phyloP scores from a whole-genome alignment of 1,139 yeast species.

The Geotrichum histeridarum region DNA sequence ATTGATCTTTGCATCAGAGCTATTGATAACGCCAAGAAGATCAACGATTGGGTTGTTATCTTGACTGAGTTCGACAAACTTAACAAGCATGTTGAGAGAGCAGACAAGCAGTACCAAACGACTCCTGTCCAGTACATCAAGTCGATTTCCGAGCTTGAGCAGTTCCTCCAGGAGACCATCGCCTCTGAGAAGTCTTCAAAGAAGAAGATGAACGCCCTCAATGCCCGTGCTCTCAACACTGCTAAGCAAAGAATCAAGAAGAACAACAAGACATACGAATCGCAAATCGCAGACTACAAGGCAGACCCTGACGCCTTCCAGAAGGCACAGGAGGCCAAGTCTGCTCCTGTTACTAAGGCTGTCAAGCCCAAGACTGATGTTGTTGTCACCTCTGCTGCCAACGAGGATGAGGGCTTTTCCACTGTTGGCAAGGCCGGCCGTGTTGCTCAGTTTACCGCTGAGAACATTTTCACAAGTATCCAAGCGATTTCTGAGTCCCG shows the following conservation, averaged over 20 bases:
- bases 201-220: conserved; percentile 76
- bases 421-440: conserved; percentile 43
- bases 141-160: conserved; percentile 68
- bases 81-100: conserved; percentile 59
- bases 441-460: conserved; percentile 37
- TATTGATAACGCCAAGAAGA: conserved; percentile 64
- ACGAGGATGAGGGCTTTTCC: conserved; percentile 39
- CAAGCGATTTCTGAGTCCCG: conserved; percentile 78
- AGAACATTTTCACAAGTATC: conserved; percentile 64
- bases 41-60: conserved; percentile 76
- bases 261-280: conserved; percentile 62
- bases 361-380: conserved; percentile 19
- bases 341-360: conserved; percentile 30
- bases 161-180: conserved; percentile 52
- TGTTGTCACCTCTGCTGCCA: conserved; percentile 24
- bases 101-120: conserved; percentile 64
- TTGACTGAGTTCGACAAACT: conserved; percentile 73
- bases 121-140: conserved; percentile 70
- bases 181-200: conserved; percentile 54
- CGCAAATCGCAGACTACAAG: conserved; percentile 55
- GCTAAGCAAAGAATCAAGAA: conserved; percentile 85
- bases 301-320: conserved; percentile 72
- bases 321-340: conserved; percentile 44
- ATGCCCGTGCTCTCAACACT: conserved; percentile 82
- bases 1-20: conserved; percentile 62